Evolutionary conservation across 2,329 filamentous ascomycete genomes (phyloP).

Genomic region (Aspergillus flavus): DNA sequence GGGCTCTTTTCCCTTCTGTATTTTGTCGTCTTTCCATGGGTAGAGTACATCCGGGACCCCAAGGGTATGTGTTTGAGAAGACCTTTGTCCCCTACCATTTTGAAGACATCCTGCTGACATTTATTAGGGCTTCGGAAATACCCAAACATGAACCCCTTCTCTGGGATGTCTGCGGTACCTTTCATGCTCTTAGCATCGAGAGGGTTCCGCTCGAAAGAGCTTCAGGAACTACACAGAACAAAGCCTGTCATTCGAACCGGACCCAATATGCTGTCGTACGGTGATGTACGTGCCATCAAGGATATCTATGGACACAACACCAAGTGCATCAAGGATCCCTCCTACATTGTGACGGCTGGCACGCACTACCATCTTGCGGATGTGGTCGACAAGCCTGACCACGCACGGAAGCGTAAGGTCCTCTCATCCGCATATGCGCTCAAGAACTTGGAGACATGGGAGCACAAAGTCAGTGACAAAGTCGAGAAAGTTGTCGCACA

Average conservation of each 20-base stretch:
- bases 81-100: too few relatives aligned
- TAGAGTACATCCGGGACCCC: conserved; percentile 31
- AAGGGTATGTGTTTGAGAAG: conserved; percentile 24
- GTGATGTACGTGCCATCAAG: conserved; percentile 49
- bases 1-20: conserved; percentile 27
- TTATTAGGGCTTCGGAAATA: conserved; percentile 49
- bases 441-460: conserved; percentile 59
- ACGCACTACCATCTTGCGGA: conserved; percentile 57
- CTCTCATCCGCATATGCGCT: conserved; percentile 56
- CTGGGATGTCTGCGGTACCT: conserved; percentile 50
- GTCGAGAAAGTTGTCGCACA: conserved; percentile 47
- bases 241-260: conserved; percentile 51
- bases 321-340: conserved; percentile 53
- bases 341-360: conserved; percentile 51
- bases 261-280: conserved; percentile 50
- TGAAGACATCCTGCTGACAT: neutral
- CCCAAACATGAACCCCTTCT: conserved; percentile 46
- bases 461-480: conserved; percentile 59
- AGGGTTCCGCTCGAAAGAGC: conserved; percentile 47
- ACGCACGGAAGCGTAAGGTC: conserved; percentile 55
- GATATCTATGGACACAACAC: conserved; percentile 57
- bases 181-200: conserved; percentile 51
- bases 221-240: conserved; percentile 50
- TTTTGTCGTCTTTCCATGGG: conserved; percentile 28
- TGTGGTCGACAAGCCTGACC: conserved; percentile 55